Conservation (phyloP, 192 early-diverging fungal species). For the Podila minutissima region DNA sequence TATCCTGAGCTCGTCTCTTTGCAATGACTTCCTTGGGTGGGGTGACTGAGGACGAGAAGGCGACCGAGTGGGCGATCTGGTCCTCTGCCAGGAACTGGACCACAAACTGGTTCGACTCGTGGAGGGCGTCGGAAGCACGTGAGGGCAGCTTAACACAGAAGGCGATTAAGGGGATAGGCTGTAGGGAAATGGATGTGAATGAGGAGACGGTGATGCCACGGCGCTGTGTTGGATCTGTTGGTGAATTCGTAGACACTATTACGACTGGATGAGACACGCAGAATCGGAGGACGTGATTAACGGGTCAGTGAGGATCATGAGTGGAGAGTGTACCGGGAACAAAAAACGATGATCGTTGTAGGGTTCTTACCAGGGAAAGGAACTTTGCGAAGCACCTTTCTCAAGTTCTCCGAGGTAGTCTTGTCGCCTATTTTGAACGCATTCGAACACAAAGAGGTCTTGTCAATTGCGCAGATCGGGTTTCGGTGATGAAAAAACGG, state of each 20-base stretch:
- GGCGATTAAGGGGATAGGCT: slow-evolving; percentile 66
- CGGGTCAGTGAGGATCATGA: neutral
- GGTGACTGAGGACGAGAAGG: slow-evolving; percentile 65
- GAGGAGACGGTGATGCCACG: slow-evolving; percentile 75
- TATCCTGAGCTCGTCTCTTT: slow-evolving; percentile 6
- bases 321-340: neutral
- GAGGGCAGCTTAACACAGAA: slow-evolving; percentile 74
- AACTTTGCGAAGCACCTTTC: slow-evolving; percentile 67
- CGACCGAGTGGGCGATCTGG: slow-evolving; percentile 65
- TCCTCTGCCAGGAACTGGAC: slow-evolving; percentile 66
- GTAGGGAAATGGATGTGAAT: slow-evolving; percentile 71
- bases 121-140: slow-evolving; percentile 61
- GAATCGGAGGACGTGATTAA: no score
- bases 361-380: slow-evolving; percentile 61
- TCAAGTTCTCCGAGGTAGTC: slow-evolving; percentile 51
- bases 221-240: slow-evolving; percentile 38
- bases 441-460: neutral
- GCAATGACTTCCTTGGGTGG: slow-evolving; percentile 32
- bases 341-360: neutral
- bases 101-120: slow-evolving; percentile 60
- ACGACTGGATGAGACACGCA: slow-evolving; percentile 39
- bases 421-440: slow-evolving; percentile 1
- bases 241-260: slow-evolving; percentile 59
- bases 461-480: slow-evolving; percentile 4
- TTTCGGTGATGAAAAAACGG: neutral